Evolutionary conservation across 176 grass and related monocot genomes (phyloP), one percentile per base, ranked within the genome.

Genomic region (Ensete ventricosum): DNA sequence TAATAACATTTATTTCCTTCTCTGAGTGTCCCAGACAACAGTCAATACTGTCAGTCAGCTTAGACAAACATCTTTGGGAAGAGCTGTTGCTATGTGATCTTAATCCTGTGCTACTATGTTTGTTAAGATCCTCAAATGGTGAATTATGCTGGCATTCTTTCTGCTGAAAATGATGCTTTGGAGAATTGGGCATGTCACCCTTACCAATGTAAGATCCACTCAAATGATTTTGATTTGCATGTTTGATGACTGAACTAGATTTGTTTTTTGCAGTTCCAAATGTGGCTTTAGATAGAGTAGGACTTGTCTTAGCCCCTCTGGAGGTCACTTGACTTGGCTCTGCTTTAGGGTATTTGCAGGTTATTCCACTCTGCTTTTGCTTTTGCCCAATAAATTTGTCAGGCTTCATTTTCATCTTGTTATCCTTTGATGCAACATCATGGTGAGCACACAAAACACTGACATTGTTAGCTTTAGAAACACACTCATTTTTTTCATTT

Each of bases 171-270:
- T 84, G 67, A 77, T 60, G 43, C 76, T 84, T 82, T 52, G 68
- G 80, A 74, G 19, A 1, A 21, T 49, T 27, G 20, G 43, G 5
- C 55, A 29, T 54, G 27, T 53, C 69, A 71, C 19, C 19, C 27
- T 63, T 80, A 64, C 12, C 78, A 34, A 53, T 59, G 80, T 70
- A 84, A 71, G 57, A 74, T 55, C 17, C 79, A 64, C 65, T 78
- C 52, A 43, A 55, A 26, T 79, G 81, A 57, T 82, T 67, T 0
- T 72, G 23, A 66, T 80, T 74, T 50, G 68, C 67, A 66, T 60
- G 76, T 84, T 86, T 82, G 55, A 64, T 75, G 77, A 43, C 59
- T 68, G 73, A 67, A 80, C 58, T 80, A 14, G 24, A 84, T 84
- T 50, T 86, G 23, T 54, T 64, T 77, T 82, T 73, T 80, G 14